These are phyloP conservation scores for Cryoendolithus antarcticus DNA, from an alignment of 2,329 filamentous ascomycete genomes.

Conservation along the genomic window DNA sequence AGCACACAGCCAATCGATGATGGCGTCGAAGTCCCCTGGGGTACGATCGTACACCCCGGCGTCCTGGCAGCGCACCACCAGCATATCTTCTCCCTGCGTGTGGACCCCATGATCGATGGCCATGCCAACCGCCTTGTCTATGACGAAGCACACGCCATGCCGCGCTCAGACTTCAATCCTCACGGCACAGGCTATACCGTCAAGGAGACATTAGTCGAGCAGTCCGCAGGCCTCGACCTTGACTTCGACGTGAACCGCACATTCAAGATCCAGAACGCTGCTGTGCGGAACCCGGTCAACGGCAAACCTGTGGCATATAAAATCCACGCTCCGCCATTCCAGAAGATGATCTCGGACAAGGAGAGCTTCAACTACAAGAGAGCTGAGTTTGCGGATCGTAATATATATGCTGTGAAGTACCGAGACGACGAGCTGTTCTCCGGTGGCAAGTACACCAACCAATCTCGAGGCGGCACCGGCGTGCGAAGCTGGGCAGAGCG, in stretches of 20 bases:
- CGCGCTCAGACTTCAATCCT: slow-evolving; percentile 44
- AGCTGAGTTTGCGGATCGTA: slow-evolving; percentile 38
- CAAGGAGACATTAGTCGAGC: slow-evolving; percentile 21
- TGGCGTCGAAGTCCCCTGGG: slow-evolving; percentile 31
- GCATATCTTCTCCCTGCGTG: slow-evolving; percentile 53
- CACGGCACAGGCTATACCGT: slow-evolving; percentile 50
- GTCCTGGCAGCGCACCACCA: slow-evolving; percentile 59
- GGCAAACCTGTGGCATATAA: slow-evolving; percentile 39
- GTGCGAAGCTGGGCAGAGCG: slow-evolving; percentile 33
- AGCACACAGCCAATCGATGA: slow-evolving; percentile 43
- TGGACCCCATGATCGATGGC: slow-evolving; percentile 52
- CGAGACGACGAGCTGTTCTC: slow-evolving; percentile 40
- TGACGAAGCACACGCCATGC: slow-evolving; percentile 43
- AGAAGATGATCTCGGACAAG: slow-evolving; percentile 37
- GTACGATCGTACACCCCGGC: slow-evolving; percentile 51
- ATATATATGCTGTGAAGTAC: slow-evolving; percentile 44
- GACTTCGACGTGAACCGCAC: slow-evolving; percentile 40
- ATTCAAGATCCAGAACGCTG: slow-evolving; percentile 42
- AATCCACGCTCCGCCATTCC: slow-evolving; percentile 34
- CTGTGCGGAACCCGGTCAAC: slow-evolving; percentile 32
- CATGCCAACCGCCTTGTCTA: slow-evolving; percentile 40
- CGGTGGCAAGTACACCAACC: slow-evolving; percentile 36
- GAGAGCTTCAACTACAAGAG: slow-evolving; percentile 34
- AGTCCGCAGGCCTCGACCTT: slow-evolving; percentile 14
- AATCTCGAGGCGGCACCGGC: slow-evolving; percentile 32